Base-by-base conservation (phyloP, 2,329 filamentous ascomycete genomes). In the Venturia carpophila region DNA sequence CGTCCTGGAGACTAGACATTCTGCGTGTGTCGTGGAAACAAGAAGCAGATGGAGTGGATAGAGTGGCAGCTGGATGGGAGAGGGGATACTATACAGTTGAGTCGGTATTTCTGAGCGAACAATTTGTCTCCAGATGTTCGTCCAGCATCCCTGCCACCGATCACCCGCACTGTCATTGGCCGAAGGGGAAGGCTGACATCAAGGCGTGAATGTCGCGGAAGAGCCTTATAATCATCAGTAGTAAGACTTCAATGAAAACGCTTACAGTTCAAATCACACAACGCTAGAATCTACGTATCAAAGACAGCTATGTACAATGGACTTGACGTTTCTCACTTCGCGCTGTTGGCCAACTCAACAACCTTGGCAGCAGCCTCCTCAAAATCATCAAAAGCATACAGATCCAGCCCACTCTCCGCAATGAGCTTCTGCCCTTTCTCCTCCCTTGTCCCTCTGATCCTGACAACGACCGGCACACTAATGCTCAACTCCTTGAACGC, bases 391-490 rank as follows among this genome's bases (percentile, higher is more conserved):
- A 86, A 91, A 0, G 87, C 88, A 73, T 85, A 84, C 64, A 92
- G 76, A 42, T 82, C 82, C 70, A 92, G 76, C 1, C 85, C 84
- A 71, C 87, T 90, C 71, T 87, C 81, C 0, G 79, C 80, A 73
- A 92, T 87, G 77, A 91, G 84, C 72, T 79, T 82, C 79, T 87
- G 86, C 9, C 88, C 90, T 68, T 84, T 79, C 69, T 82, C 81
- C 76, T 92, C 89, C 69, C 89, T 90, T 17, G 89, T 92, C 9
- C 90, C 89, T 67, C 88, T 80, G 68, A 92, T 81, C 68, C 90
- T 81, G 39, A 92, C 89, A n/a, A 92, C 88, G 0, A 92, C 87
- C 0, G 89, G 89, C 1, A 89, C 71, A 68, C 75, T 76, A 67
- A 77, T 80, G n/a, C 74, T 76, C 64, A 91, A 73, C 71, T 92